Evolutionary conservation across 1,139 yeast genomes (phyloP).

Genomic region (Suhomyces yuchorum): DNA sequence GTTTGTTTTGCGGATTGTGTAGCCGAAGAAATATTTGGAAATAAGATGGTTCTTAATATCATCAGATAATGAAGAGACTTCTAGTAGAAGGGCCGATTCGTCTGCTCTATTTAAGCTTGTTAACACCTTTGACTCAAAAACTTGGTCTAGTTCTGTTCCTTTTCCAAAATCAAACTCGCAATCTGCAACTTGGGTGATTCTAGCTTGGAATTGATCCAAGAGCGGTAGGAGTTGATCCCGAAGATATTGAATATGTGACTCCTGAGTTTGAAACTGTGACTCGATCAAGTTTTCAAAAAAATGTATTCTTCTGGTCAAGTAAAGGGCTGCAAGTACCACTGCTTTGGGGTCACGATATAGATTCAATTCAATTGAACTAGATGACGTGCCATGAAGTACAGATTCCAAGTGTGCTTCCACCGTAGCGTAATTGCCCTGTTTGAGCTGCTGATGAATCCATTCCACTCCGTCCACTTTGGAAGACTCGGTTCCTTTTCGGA

Average conservation of each 20-base stretch:
- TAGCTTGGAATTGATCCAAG: conserved; percentile 25
- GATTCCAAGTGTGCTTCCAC: conserved; percentile 15
- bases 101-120: conserved; percentile 26
- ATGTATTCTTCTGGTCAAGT: conserved; percentile 29
- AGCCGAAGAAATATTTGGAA: conserved; percentile 15
- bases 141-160: conserved; percentile 8
- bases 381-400: neutral
- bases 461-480: conserved; percentile 17
- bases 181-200: conserved; percentile 7
- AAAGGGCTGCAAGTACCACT: conserved; percentile 24
- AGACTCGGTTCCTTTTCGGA: conserved; percentile 8
- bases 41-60: neutral
- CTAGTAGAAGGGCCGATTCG: conserved; percentile 32
- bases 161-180: conserved; percentile 17
- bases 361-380: conserved; percentile 6
- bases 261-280: conserved; percentile 3
- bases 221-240: conserved; percentile 33
- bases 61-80: conserved; percentile 1
- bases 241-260: conserved; percentile 23
- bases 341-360: conserved; percentile 16
- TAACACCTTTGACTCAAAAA: conserved; percentile 13
- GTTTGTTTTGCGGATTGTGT: conserved; percentile 1
- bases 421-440: conserved; percentile 26
- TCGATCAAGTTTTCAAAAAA: conserved; percentile 24
- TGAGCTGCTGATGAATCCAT: conserved; percentile 28